Evolutionary conservation across 1,284 basidiomycete genomes (phyloP).

Genomic region (Ustilago cynodontis): DNA sequence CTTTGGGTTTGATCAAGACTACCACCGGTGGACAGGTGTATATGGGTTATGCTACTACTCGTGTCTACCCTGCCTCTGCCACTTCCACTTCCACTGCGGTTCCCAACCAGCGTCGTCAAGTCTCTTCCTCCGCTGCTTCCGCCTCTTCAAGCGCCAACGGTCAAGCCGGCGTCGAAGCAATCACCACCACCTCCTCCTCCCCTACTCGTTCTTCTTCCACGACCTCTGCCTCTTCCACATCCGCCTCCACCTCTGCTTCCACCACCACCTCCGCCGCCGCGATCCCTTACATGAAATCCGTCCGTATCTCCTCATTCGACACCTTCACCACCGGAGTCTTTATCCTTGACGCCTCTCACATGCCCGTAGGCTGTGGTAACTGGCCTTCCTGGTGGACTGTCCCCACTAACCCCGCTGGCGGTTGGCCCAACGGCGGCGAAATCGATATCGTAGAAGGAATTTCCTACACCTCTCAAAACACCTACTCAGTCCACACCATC

Average conservation of each 20-base stretch:
- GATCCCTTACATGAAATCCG: slow-evolving; percentile 45
- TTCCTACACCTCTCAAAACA: slow-evolving; percentile 51
- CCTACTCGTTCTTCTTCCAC: slow-evolving; percentile 6
- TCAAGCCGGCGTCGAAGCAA: background rate
- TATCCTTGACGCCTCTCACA: slow-evolving; percentile 48
- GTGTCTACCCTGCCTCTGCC: slow-evolving; percentile 30
- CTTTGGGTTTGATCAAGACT: slow-evolving; percentile 40
- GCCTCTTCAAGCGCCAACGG: slow-evolving; percentile 9
- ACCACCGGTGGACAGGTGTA: slow-evolving; percentile 40
- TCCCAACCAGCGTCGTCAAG: background rate
- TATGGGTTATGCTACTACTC: slow-evolving; percentile 56
- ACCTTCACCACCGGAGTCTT: slow-evolving; percentile 57
- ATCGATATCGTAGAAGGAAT: slow-evolving; percentile 64
- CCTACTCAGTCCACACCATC: slow-evolving; percentile 55
- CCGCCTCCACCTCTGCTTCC: slow-evolving; percentile 21
- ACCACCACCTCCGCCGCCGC: slow-evolving; percentile 25
- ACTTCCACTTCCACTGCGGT: background rate
- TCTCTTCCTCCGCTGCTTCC: background rate
- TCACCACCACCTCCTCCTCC: slow-evolving; percentile 4
- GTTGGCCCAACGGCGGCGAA: slow-evolving; percentile 63
- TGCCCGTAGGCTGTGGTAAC: slow-evolving; percentile 56
- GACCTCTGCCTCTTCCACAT: slow-evolving; percentile 2
- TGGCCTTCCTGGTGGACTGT: slow-evolving; percentile 67
- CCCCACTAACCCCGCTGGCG: slow-evolving; percentile 36
- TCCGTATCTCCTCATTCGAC: slow-evolving; percentile 50